Conservation (phyloP, 1,139 yeast genomes). For the Blastobotrys niveus region DNA sequence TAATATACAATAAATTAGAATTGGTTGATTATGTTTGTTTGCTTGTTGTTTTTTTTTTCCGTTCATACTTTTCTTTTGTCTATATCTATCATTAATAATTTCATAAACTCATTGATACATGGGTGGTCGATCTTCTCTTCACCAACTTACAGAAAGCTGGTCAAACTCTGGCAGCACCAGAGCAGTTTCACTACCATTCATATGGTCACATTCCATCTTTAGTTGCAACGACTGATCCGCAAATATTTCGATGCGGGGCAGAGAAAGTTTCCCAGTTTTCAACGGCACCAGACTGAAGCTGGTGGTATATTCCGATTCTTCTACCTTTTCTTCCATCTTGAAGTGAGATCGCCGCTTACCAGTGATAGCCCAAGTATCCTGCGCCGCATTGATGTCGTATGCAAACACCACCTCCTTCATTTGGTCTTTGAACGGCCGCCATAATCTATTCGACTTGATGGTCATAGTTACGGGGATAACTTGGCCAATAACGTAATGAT, state of each 20-base stretch:
- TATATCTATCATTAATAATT: no score
- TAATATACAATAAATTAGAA: neutral
- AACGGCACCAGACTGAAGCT: conserved; percentile 61
- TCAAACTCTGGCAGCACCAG: conserved; percentile 70
- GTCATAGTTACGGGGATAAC: conserved; percentile 46
- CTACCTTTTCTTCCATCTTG: conserved; percentile 15
- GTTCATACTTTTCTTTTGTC: no score
- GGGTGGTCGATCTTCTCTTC: no score
- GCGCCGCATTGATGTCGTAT: conserved; percentile 37
- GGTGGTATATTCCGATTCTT: conserved; percentile 26
- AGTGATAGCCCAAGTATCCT: conserved; percentile 62
- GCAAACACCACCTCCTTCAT: conserved; percentile 25
- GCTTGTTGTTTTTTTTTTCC: no score
- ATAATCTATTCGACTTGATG: conserved; percentile 43
- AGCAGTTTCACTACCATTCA: conserved; percentile 62
- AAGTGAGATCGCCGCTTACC: conserved; percentile 54
- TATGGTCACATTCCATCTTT: conserved; percentile 56
- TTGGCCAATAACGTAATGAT: conserved; percentile 56
- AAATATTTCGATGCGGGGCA: conserved; percentile 59
- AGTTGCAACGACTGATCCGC: conserved; percentile 26
- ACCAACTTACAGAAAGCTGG: conserved; percentile 55
- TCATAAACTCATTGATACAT: no score
- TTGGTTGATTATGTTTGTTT: no score
- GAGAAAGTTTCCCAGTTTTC: conserved; percentile 61
- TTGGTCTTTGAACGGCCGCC: conserved; percentile 34